Base-by-base conservation (phyloP, 306 rosid species). In the barrel medic (Medicago truncatula) region DNA sequence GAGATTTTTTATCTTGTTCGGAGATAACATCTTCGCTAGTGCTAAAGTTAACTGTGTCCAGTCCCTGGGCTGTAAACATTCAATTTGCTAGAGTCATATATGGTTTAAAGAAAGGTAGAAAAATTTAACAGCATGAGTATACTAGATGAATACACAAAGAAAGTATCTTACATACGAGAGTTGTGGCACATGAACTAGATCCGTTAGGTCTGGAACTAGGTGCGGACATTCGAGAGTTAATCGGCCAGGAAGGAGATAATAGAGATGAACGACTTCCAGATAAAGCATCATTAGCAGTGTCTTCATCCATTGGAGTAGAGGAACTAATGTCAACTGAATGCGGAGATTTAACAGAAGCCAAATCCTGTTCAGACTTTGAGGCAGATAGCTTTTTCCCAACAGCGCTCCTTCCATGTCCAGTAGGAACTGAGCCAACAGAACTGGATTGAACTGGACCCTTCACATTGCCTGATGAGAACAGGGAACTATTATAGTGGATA, bases 291-390 rank as follows among this genome's bases (percentile, higher is more conserved):
- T 85, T 91, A 43, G 92, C 82, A 65, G 85, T 78, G 73, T 95
- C 97, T 82, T 92, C 97, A 77, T 92, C 98, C 86, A 87, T 77
- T 66, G 97, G 70, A 71, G 76, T 65, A 67, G 81, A 74, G 36
- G 96, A 87, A 75, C 88, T 81, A 72, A 77, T 80, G 82, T 90
- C 98, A 67, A 53, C 90, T 13, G 89, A 78, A 73, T 83, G 88
- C 4, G 93, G 90, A 65, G 96, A 96, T 83, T 88, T 88, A 73
- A 89, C 84, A 43, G 98, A 90, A 76, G 92, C 81, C 85, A 96
- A 84, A 89, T 92, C 97, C 86, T 96, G 99, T 62, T 96, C 99
- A 80, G 99, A 96, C 68, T 96, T 96, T 76, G 99, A 96, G 80
- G 88, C 83, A 82, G 96, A 82, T 52, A 96, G 75, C 74, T 79